Conservation (phyloP, 352 stramenopile species). For the Phytophthora capsici region DNA sequence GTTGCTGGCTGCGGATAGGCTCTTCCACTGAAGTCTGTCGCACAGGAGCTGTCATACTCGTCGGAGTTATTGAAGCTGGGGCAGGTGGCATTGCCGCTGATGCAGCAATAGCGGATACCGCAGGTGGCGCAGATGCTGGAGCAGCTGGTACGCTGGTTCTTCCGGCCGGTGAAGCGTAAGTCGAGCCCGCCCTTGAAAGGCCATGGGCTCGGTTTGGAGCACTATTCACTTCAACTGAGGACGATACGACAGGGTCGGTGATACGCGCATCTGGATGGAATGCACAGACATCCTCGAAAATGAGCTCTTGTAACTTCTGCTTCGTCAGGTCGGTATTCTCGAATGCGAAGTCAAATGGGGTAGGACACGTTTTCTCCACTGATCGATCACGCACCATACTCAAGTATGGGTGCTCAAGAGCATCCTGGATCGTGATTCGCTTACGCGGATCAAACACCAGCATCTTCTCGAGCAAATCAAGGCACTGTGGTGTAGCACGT, state of each 20-base stretch:
- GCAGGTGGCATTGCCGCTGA: constrained; percentile 30
- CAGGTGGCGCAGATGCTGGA: constrained; percentile 20
- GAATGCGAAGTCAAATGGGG: constrained; percentile 87
- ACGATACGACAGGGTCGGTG: constrained; percentile 36
- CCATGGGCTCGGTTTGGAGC: constrained; percentile 21
- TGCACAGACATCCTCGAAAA: constrained; percentile 90
- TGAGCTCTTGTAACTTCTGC: constrained; percentile 90
- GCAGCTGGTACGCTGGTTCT: constrained; percentile 18
- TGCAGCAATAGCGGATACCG: constrained; percentile 4
- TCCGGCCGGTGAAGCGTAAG: constrained; percentile 18
- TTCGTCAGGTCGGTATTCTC: constrained; percentile 91
- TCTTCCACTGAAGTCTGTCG: constrained; percentile 25
- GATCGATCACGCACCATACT: constrained; percentile 73
- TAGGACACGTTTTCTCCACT: constrained; percentile 79
- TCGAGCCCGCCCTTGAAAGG: constrained; percentile 22
- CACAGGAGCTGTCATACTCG: constrained; percentile 12
- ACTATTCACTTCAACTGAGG: constrained; percentile 17
- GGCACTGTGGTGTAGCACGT: constrained; percentile 74
- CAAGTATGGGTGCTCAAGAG: constrained; percentile 83
- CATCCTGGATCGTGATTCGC: constrained; percentile 82
- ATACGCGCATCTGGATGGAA: constrained; percentile 88
- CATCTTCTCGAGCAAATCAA: constrained; percentile 94
- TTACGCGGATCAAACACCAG: constrained; percentile 93
- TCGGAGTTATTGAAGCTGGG: constrained; percentile 24
- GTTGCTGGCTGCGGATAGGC: constrained; percentile 7